A percentile compares a stretch with the other conserved stretches of the same genome.
Conservation (phyloP, 73 alveolate species). For the Tetrahymena borealis region DNA sequence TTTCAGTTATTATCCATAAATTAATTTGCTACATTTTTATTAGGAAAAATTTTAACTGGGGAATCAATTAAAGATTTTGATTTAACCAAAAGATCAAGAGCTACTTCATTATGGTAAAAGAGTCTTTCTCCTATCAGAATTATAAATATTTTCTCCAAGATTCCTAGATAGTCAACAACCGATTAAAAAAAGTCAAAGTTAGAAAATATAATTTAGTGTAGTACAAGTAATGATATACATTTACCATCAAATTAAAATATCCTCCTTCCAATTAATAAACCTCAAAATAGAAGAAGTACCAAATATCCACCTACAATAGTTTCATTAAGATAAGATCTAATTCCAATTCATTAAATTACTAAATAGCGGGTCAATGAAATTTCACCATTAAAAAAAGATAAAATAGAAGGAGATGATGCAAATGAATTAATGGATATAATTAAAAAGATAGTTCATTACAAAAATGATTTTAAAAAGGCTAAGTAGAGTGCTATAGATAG, state of each 20-base stretch:
- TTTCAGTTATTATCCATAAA: too few species aligned
- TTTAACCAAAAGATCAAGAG: neutral
- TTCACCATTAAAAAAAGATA: neutral
- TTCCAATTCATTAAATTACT: too few species aligned
- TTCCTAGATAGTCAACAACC: neutral
- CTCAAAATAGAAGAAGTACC: too few species aligned
- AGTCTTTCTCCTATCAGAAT: neutral
- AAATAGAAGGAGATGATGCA: neutral
- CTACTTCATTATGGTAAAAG: neutral
- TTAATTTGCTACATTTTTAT: too few species aligned
- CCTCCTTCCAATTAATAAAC: too few species aligned
- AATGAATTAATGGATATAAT: neutral
- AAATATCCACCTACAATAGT: too few species aligned
- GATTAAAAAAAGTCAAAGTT: neutral
- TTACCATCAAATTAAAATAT: too few species aligned
- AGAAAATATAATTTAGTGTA: too few species aligned
- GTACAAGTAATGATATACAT: too few species aligned
- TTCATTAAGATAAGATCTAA: too few species aligned
- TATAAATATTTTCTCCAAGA: neutral
- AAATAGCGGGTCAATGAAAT: neutral
- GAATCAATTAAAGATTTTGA: neutral
- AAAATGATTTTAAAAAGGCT: neutral
- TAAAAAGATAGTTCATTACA: neutral
- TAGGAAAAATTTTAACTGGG: neutral
- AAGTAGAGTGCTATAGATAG: neutral